Percentiles rank a stretch among this genome's conserved stretches.
Conservation (phyloP, 164 flowering plant genomes). For the Hamamelis virginiana region DNA sequence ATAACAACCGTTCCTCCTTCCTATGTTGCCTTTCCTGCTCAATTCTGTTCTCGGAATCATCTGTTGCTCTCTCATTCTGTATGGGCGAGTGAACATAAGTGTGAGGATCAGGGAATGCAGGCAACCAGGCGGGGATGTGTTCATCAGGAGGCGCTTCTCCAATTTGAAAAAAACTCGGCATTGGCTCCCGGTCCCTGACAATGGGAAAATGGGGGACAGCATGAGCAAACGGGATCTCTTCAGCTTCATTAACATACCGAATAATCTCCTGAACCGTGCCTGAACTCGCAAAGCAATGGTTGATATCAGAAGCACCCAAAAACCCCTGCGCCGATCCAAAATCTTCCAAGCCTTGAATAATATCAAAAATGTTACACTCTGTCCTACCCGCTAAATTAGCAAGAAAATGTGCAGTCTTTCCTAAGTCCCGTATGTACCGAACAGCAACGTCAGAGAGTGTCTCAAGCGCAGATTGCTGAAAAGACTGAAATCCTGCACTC, state of each 20-base stretch:
- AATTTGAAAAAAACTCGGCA: conserved; percentile 33
- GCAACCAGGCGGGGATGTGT: conserved; percentile 61
- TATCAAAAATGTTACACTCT: conserved; percentile 65
- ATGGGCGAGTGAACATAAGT: conserved; percentile 15
- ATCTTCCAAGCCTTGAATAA: conserved; percentile 74
- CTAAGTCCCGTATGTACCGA: conserved; percentile 53
- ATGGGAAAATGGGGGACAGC: conserved; percentile 48
- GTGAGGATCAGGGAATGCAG: conserved; percentile 45
- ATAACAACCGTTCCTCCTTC: conserved; percentile 17
- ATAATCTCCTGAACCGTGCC: conserved; percentile 52
- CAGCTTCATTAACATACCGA: conserved; percentile 38
- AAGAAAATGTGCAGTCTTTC: conserved; percentile 45
- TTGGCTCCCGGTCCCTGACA: conserved; percentile 26
- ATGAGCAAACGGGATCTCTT: conserved; percentile 40
- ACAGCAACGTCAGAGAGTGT: conserved; percentile 55
- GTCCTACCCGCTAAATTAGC: conserved; percentile 67
- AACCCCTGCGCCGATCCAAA: conserved; percentile 59
- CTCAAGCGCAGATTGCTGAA: conserved; percentile 71
- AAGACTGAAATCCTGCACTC: conserved; percentile 63
- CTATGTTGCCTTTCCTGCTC: conserved; percentile 19
- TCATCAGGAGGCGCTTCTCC: conserved; percentile 39
- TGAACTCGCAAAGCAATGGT: conserved; percentile 43
- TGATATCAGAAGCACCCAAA: conserved; percentile 59
- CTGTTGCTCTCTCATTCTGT: conserved; percentile 15
- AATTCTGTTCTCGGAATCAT: conserved; percentile 8